Conservation (phyloP, 352 stramenopile genomes). For the Globisporangium takayamanum region DNA sequence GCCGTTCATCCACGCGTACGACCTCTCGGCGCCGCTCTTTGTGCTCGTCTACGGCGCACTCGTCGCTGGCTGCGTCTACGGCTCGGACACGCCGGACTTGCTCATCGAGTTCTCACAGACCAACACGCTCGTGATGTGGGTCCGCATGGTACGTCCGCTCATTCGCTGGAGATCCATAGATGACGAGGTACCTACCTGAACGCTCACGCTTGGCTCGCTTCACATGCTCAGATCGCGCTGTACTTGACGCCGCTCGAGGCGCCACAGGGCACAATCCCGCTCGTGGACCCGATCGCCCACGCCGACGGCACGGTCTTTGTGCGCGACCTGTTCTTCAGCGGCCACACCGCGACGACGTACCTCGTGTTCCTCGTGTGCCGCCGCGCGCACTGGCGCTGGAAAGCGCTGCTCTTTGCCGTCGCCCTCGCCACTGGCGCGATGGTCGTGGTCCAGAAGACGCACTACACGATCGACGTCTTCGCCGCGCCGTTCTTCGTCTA, state of each 20-base stretch:
- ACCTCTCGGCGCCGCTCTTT: slow-evolving; percentile 24
- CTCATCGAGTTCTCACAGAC: slow-evolving; percentile 29
- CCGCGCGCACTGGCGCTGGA: slow-evolving; percentile 22
- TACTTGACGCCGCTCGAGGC: slow-evolving; percentile 30
- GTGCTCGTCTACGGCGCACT: slow-evolving; percentile 28
- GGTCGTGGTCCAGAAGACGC: slow-evolving; percentile 28
- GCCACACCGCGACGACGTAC: slow-evolving; percentile 27
- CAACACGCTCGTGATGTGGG: slow-evolving; percentile 25
- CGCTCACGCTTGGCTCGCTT: neutral
- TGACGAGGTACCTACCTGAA: neutral
- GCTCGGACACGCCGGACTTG: slow-evolving; percentile 24
- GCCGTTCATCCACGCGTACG: slow-evolving; percentile 13
- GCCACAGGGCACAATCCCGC: slow-evolving; percentile 17
- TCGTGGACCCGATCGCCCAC: slow-evolving; percentile 26
- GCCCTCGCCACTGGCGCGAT: slow-evolving; percentile 18
- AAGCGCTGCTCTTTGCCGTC: slow-evolving; percentile 17
- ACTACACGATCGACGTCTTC: slow-evolving; percentile 31
- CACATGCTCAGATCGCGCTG: slow-evolving; percentile 12
- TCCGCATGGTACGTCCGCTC: slow-evolving; percentile 21
- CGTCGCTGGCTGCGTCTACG: slow-evolving; percentile 19
- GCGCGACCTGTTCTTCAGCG: slow-evolving; percentile 33
- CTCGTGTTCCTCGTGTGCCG: slow-evolving; percentile 22
- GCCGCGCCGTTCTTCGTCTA: slow-evolving; percentile 33
- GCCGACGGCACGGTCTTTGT: slow-evolving; percentile 22
- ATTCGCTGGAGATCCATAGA: too few relatives aligned